Conservation (phyloP, 1,284 basidiomycete species). For the Blastosporella zonata region DNA sequence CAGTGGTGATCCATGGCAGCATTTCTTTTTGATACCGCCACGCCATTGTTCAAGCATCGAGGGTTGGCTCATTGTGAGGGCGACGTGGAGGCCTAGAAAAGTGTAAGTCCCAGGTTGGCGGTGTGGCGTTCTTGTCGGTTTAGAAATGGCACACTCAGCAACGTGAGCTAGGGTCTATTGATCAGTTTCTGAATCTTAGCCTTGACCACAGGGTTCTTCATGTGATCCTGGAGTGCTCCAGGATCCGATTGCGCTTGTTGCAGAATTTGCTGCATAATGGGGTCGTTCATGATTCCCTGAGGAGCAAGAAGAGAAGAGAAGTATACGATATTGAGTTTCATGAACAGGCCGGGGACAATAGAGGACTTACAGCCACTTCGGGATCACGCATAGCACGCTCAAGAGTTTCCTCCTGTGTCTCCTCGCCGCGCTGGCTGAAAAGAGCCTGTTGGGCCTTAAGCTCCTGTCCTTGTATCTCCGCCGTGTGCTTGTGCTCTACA, state of each 20-base stretch:
- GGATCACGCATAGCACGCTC: constrained; percentile 96
- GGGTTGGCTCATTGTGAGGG: too few relatives aligned
- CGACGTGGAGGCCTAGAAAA: too few relatives aligned
- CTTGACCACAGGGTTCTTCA: constrained; percentile 89
- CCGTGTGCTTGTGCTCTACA: constrained; percentile 71
- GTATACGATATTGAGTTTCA: constrained; percentile 4
- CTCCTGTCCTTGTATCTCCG: constrained; percentile 80
- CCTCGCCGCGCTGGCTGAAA: constrained; percentile 78
- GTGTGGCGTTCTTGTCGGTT: too few relatives aligned
- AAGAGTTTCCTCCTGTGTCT: constrained; percentile 92
- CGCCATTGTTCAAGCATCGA: too few relatives aligned
- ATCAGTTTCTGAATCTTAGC: constrained; percentile 91
- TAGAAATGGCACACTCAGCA: too few relatives aligned
- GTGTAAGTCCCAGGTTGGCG: too few relatives aligned
- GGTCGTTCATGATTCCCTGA: constrained; percentile 81
- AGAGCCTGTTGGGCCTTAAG: constrained; percentile 81
- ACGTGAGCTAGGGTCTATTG: too few relatives aligned
- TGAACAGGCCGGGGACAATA: constrained; percentile 2
- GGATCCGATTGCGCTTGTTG: constrained; percentile 94
- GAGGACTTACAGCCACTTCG: constrained; percentile 76
- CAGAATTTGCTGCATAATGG: constrained; percentile 91
- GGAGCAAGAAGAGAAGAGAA: constrained; percentile 4
- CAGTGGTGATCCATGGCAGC: too few relatives aligned
- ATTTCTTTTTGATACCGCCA: too few relatives aligned
- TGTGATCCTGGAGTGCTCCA: constrained; percentile 89